These are phyloP conservation scores for Vaccinium macrocarpon DNA, from an alignment of 148 eudicot genomes.

Conservation along the genomic window DNA sequence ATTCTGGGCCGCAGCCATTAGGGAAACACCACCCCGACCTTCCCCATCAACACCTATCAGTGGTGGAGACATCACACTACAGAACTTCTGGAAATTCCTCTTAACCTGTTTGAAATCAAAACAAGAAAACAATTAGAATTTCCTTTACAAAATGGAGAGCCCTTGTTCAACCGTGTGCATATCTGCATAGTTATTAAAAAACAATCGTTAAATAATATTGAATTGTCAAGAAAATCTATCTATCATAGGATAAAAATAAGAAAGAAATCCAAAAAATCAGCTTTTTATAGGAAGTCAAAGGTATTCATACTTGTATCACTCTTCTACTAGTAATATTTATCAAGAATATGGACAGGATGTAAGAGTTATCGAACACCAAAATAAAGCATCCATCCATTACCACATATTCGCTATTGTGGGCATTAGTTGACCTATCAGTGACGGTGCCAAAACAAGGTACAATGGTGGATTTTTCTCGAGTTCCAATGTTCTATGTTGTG, in stretches of 20 bases:
- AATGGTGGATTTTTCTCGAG: neutral
- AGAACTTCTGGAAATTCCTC: slow-evolving; percentile 8
- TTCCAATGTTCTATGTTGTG: too few species aligned
- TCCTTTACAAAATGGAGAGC: neutral
- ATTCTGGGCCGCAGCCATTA: slow-evolving; percentile 43
- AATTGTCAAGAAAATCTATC: neutral
- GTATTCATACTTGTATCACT: neutral
- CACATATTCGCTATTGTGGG: neutral
- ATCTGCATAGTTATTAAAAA: too few species aligned
- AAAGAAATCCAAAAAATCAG: neutral
- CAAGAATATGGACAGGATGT: neutral
- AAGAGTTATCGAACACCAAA: neutral
- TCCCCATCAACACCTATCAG: slow-evolving; percentile 66
- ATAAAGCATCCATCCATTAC: neutral
- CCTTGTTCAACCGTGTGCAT: neutral
- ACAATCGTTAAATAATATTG: neutral
- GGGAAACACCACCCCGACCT: slow-evolving; percentile 47
- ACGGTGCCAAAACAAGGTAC: neutral
- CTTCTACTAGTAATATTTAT: neutral
- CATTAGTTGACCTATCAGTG: neutral
- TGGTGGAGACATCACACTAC: slow-evolving; percentile 72
- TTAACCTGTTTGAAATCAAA: slow-evolving; percentile 21
- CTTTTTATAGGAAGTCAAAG: neutral
- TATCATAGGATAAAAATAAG: neutral
- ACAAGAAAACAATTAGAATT: neutral